Evolutionary conservation across 495 filamentous ascomycete genomes (phyloP).

Genomic region (Lepidopterella palustris): DNA sequence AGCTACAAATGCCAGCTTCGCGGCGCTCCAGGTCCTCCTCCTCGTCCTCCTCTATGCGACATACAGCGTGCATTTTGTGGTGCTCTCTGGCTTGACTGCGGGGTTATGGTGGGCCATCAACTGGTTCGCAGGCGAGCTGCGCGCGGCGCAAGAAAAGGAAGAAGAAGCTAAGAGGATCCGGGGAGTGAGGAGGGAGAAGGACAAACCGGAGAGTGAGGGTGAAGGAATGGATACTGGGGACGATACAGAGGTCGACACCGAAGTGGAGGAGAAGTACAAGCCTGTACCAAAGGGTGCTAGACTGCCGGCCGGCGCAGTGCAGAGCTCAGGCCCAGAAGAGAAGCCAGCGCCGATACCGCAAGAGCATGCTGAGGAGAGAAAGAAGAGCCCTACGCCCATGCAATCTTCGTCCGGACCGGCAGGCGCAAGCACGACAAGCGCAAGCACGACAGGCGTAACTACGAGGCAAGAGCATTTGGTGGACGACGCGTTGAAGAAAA

Average conservation of each 20-base stretch:
- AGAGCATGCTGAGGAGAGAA: constrained; percentile 8
- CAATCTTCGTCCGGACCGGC: constrained; percentile 8
- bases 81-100: constrained; percentile 68
- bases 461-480: constrained; percentile 12
- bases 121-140: constrained; percentile 87
- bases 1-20: constrained; percentile 87
- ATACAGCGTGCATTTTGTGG: constrained; percentile 78
- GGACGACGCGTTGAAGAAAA: constrained; percentile 25
- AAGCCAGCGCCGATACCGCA: background rate
- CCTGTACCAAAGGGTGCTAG: constrained; percentile 13
- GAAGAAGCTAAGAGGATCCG: constrained; percentile 52
- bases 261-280: constrained; percentile 20
- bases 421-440: background rate
- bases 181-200: constrained; percentile 36
- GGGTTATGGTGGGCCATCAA: constrained; percentile 91
- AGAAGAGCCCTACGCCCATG: constrained; percentile 4
- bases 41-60: constrained; percentile 71
- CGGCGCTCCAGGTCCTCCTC: constrained; percentile 72
- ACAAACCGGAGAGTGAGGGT: constrained; percentile 29
- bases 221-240: constrained; percentile 35
- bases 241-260: constrained; percentile 24
- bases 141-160: constrained; percentile 55
- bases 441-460: constrained; percentile 15
- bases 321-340: background rate
- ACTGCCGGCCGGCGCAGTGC: constrained; percentile 16